Evolutionary conservation across 352 stramenopile genomes (phyloP), one percentile per base, ranked within the genome.

Genomic region (Bremia lactucae): DNA sequence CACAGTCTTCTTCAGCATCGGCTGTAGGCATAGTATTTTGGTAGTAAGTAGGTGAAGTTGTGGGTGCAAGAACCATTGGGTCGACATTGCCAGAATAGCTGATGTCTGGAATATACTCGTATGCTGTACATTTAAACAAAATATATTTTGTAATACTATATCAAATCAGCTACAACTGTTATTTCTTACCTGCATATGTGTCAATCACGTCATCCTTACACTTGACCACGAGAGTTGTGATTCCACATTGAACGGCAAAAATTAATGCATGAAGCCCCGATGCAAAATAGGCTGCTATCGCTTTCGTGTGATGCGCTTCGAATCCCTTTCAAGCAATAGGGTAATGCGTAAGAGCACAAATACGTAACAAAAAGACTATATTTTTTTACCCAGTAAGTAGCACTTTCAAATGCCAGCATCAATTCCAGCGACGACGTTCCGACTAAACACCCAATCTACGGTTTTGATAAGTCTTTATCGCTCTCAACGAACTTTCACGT

Each of bases 131-230:
- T n/a, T 13, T 28, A 26, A 10, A 29, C 2, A 14, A 29, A 25
- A 39, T 23, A 43, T 29, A 16, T 29, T 28, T 19, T 31, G 29
- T 13, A 34, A 15, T 10, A 43, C 24, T 18, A 34, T n/a, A 14
- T 43, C 19, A 36, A 38, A 29, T 29, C 48, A 9, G n/a, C 16
- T 2, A 29, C 34, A 42, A 19, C 6, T n/a, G 20, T 6, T 22
- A 2, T 8, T 37, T 13, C 20, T 23, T n/a, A 89, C 77, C 77
- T 33, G 77, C 77, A 34, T 87, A 90, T 0, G 77, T 90, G 38
- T 90, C 77, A 28, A 90, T 90, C 11, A 87, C 72, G 49, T 86
- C 77, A 56, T 90, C 74, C 52, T 85, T 87, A 7, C 68, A 79
- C 49, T 83, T 72, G 19, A 83, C 57, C 16, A 90, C 58, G 28